Evolutionary conservation across 257 asterid genomes (phyloP).

Genomic region (Solanum chmielewskii): DNA sequence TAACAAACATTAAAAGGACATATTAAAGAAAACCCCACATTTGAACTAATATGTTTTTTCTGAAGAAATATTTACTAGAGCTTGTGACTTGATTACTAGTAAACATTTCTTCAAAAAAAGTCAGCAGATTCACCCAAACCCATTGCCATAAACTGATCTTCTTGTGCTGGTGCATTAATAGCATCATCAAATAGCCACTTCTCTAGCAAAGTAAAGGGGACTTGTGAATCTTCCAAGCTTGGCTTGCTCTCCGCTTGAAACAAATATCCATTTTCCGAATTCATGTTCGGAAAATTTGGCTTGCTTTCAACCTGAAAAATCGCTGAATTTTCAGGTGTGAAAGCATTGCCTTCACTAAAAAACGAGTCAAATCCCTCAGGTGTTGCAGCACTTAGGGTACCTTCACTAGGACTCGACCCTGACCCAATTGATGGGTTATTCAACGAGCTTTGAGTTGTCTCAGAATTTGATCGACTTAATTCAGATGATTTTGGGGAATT

Average conservation of each 20-base stretch:
- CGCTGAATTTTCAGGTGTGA: not conserved
- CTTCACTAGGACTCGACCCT: constrained; percentile 34
- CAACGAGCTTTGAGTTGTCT: constrained; percentile 13
- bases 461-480: constrained; percentile 9
- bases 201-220: constrained; percentile 41
- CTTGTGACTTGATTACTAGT: not conserved
- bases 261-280: not conserved
- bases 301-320: constrained; percentile 1
- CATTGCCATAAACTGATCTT: not conserved
- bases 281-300: not conserved
- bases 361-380: not conserved
- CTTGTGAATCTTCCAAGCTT: constrained; percentile 18
- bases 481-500: constrained; percentile 14
- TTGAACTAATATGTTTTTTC: not conserved
- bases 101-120: not conserved
- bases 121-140: not conserved
- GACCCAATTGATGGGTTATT: constrained; percentile 27
- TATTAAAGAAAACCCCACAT: not conserved
- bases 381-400: not conserved
- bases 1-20: not conserved
- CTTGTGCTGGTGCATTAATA: constrained; percentile 1
- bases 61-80: not conserved
- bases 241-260: not conserved
- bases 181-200: constrained; percentile 56
- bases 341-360: not conserved